Evolutionary conservation across 306 rosid species (phyloP), one percentile per base, ranked within the genome.

Genomic region (Lablab purpureus): DNA sequence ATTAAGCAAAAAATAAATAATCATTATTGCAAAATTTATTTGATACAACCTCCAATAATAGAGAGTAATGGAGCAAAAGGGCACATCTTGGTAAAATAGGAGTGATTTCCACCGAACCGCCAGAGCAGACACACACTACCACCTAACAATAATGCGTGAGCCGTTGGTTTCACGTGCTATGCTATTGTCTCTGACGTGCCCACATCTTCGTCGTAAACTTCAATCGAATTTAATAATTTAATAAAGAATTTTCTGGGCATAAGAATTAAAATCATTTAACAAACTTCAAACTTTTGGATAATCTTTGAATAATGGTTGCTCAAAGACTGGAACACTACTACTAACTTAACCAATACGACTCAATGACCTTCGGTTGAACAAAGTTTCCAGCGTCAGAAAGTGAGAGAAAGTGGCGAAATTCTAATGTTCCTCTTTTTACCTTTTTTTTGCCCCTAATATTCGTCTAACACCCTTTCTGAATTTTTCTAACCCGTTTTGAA

Each of bases 171-270:
- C 77, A 82, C 82, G 87, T 55, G 72, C 6, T 12, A 4, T 43
- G 78, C 51, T 22, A 0, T 43, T 59, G 17, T 37, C 2, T 14
- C 6, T 43, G 76, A 86, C 85, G 92, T 85, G 97, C 75, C 58
- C 37, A 8, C 10, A 85, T 77, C 83, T 18, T 0, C 46, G 18
- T 78, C 88, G 70, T 74, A 65, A 12, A 47, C 9, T 9, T 55
- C 22, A 3, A 12, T 32, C 47, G 1, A 51, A 17, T 69, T n/a
- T 7, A 40, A 40, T 27, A 59, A 25, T 37, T 9, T 58, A 25
- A 12, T 22, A 18, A 51, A 51, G 23, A 51, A 51, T 51, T 51
- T 51, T 51, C 12, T 51, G 1, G 3, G 12, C 12, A 7, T 8
- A 50, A 51, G 22, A 19, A 52, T 7, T 18, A 21, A 52, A 21